phyloP scores from a whole-genome alignment of 768 basidiomycete genomes.

The Floccularia luteovirens region DNA sequence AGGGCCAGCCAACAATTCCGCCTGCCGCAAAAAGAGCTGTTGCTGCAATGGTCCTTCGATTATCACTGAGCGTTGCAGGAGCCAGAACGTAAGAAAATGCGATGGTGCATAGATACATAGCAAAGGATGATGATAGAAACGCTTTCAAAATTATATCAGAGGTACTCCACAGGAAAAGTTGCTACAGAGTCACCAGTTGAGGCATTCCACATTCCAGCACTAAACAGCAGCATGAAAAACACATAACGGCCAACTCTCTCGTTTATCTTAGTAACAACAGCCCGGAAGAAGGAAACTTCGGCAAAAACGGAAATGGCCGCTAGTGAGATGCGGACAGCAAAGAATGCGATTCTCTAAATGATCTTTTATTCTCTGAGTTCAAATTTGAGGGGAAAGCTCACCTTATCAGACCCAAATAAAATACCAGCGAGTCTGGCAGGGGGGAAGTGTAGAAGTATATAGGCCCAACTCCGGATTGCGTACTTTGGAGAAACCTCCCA shows the following conservation, averaged over 20 bases:
- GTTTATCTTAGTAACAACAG: conserved; percentile 76
- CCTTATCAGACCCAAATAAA: conserved; percentile 63
- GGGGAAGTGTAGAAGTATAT: conserved; percentile 75
- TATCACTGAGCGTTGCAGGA: conserved; percentile 45
- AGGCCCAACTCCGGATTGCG: conserved; percentile 94
- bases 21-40: conserved; percentile 73
- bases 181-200: conserved; percentile 52
- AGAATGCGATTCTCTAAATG: conserved; percentile 77
- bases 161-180: neutral
- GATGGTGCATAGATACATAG: conserved; percentile 82
- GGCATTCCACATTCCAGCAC: conserved; percentile 94
- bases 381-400: conserved; percentile 20
- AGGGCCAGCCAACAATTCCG: conserved; percentile 94
- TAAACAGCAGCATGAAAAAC: conserved; percentile 78
- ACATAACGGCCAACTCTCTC: conserved; percentile 90
- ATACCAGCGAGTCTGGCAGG: conserved; percentile 50
- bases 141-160: conserved; percentile 35
- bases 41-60: conserved; percentile 51
- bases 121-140: conserved; percentile 91
- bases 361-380: conserved; percentile 6
- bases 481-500: conserved; percentile 94
- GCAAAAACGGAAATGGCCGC: conserved; percentile 65
- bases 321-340: conserved; percentile 76
- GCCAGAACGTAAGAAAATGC: conserved; percentile 67
- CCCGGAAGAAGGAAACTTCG: conserved; percentile 79